These are phyloP conservation scores for Hippophae gyantsensis DNA, from an alignment of 306 rosid genomes.

Conservation along the genomic window DNA sequence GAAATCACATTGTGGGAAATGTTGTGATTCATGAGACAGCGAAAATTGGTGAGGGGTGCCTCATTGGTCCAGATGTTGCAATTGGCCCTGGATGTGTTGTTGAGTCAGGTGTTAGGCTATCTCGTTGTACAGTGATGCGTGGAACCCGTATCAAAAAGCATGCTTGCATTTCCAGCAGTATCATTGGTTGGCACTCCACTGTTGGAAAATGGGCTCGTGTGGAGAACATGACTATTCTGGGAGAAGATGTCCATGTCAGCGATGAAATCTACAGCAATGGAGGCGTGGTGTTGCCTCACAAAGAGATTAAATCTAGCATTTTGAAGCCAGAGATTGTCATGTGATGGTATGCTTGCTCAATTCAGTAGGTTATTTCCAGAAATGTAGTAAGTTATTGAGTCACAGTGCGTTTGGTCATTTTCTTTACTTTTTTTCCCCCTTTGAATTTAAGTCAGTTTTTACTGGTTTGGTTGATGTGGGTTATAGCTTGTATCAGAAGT, in stretches of 20 bases:
- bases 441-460: conserved; percentile 2
- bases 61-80: conserved; percentile 97
- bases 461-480: conserved; percentile 18
- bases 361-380: conserved; percentile 11
- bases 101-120: conserved; percentile 90
- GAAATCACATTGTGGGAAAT: conserved; percentile 77
- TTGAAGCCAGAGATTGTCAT: conserved; percentile 95
- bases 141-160: conserved; percentile 82
- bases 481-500: conserved; percentile 11
- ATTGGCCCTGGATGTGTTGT: conserved; percentile 85
- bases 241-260: conserved; percentile 90
- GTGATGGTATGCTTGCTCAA: conserved; percentile 30
- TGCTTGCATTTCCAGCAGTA: conserved; percentile 87
- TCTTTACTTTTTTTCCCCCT: neutral
- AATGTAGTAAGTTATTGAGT: conserved; percentile 8
- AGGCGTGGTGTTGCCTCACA: conserved; percentile 94
- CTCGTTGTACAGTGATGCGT: conserved; percentile 87
- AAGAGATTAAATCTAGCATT: conserved; percentile 90
- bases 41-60: conserved; percentile 85
- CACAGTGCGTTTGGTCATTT: conserved; percentile 6
- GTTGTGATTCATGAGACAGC: conserved; percentile 88
- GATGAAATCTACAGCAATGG: conserved; percentile 95
- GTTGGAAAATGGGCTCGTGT: conserved; percentile 96
- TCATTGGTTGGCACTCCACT: conserved; percentile 96
- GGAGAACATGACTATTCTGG: conserved; percentile 92